Evolutionary conservation across 176 grass and related monocot genomes (phyloP).

Genomic region (Bonia amplexicaulis): DNA sequence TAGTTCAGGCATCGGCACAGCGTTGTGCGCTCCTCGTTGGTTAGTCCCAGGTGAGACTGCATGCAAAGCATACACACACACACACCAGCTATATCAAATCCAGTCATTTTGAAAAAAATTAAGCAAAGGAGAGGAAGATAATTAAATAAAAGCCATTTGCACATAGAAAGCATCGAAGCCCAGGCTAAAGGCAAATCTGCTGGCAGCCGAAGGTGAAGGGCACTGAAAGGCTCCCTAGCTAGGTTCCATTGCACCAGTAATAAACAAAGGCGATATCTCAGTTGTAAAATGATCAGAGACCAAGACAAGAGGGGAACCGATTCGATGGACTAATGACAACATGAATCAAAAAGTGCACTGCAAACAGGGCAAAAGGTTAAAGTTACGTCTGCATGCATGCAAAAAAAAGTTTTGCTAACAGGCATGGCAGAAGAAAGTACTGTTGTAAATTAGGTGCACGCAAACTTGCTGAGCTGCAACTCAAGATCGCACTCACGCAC

Average conservation of each 20-base stretch:
- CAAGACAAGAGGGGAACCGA: background rate
- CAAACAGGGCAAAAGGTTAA: slow-evolving; percentile 27
- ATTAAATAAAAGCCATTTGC: slow-evolving; percentile 32
- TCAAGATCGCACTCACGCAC: background rate
- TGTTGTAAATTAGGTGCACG: background rate
- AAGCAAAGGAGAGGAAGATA: background rate
- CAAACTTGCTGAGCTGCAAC: background rate
- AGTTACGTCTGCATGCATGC: slow-evolving; percentile 27
- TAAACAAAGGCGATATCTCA: slow-evolving; percentile 16
- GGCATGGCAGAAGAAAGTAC: background rate
- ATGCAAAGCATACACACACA: background rate
- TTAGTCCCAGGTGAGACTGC: slow-evolving; percentile 61
- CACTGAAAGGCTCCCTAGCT: slow-evolving; percentile 5
- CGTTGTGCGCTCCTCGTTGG: slow-evolving; percentile 52
- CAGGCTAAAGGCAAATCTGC: slow-evolving; percentile 29
- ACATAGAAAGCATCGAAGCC: slow-evolving; percentile 35
- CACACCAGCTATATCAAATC: background rate
- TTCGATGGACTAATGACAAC: background rate
- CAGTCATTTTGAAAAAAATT: background rate
- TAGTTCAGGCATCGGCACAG: slow-evolving; percentile 90
- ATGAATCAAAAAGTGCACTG: slow-evolving; percentile 1
- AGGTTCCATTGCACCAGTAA: background rate
- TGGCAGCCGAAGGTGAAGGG: background rate
- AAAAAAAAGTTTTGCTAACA: background rate
- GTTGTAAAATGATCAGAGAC: slow-evolving; percentile 10